These are phyloP conservation scores for Boletus coccyginus DNA, from an alignment of 768 basidiomycete genomes.

Conservation along the genomic window DNA sequence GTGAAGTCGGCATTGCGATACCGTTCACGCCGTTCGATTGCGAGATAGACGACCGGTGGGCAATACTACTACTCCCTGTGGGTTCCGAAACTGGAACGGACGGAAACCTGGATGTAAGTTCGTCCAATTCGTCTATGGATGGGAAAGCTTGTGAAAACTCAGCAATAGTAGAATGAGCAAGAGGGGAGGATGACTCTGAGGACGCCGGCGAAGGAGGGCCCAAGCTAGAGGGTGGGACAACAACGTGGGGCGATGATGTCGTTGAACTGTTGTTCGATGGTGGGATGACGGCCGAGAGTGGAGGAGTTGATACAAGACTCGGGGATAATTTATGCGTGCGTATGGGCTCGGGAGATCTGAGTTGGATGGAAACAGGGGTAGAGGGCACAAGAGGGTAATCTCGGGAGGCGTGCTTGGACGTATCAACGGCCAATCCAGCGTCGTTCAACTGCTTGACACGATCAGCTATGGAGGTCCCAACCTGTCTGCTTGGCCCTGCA, in stretches of 20 bases:
- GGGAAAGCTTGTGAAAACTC: conserved; percentile 71
- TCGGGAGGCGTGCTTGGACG: conserved; percentile 57
- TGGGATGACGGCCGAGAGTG: conserved; percentile 8
- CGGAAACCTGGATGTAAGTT: conserved; percentile 47
- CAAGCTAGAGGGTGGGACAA: conserved; percentile 68
- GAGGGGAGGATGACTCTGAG: conserved; percentile 63
- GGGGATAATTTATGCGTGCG: conserved; percentile 41
- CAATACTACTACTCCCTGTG: conserved; percentile 32
- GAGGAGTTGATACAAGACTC: conserved; percentile 30
- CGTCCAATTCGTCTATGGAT: conserved; percentile 73
- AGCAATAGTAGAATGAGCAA: conserved; percentile 39
- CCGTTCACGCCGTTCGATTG: conserved; percentile 32
- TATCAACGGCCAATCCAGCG: conserved; percentile 61
- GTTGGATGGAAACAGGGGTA: conserved; percentile 19
- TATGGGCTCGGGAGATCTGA: conserved; percentile 30
- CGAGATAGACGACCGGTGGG: conserved; percentile 18
- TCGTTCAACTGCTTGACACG: conserved; percentile 73
- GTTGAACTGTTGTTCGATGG: conserved; percentile 32
- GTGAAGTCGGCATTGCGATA: conserved; percentile 31
- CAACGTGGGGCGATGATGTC: conserved; percentile 52
- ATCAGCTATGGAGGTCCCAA: conserved; percentile 77
- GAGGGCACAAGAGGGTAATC: conserved; percentile 44
- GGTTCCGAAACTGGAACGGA: conserved; percentile 44
- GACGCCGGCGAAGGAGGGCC: conserved; percentile 77
- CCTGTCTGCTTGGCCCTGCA: conserved; percentile 39